Evolutionary conservation across 163 green algal genomes (phyloP), one percentile per base, ranked within the genome.

Genomic region (Chlamydomonas reinhardtii): DNA sequence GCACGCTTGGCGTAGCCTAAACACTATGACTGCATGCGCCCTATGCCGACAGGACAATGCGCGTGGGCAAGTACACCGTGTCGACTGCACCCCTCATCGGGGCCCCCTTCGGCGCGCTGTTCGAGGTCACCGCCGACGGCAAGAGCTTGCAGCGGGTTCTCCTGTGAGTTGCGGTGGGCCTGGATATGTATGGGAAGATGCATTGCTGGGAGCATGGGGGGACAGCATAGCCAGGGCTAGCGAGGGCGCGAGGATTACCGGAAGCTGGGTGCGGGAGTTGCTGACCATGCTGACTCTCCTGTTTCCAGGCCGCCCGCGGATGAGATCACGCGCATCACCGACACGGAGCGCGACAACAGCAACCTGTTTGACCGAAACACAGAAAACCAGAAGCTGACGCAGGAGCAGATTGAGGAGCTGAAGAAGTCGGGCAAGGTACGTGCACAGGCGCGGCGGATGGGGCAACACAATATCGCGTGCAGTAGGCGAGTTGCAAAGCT

Each of bases 51-150:
- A 86, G 80, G 34, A 86, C 64, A 15, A 73, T 86, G 22, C 80
- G 69, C 4, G 80, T 97, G 0, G 93, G 93, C 82, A 94, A 94
- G 69, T 75, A 66, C n/a, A 84, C 85, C 8, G 88, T 91, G 20
- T 54, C 79, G 0, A 70, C 92, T 4, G 89, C 85, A 8, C 86
- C 93, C 17, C 76, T 90, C 94, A 80, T 98, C 27, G 95, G 95
- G 43, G 86, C 85, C 3, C 90, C 90, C 8, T 98, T 90, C 76
- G 95, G 95, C 32, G 87, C 93, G 1, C 80, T 96, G 31, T 96
- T 96, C 66, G 79, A 90, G 52, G 73, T 96, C 64, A 73, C 86
- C 1, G 83, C 82, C 1, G 93, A 96, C 54, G 90, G 92, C 37
- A 90, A 82, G 31, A 64, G 66, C 6, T 84, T 97, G 25, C 71